Evolutionary conservation across 768 basidiomycete genomes (phyloP).

Genomic region (Mycena haematopus): DNA sequence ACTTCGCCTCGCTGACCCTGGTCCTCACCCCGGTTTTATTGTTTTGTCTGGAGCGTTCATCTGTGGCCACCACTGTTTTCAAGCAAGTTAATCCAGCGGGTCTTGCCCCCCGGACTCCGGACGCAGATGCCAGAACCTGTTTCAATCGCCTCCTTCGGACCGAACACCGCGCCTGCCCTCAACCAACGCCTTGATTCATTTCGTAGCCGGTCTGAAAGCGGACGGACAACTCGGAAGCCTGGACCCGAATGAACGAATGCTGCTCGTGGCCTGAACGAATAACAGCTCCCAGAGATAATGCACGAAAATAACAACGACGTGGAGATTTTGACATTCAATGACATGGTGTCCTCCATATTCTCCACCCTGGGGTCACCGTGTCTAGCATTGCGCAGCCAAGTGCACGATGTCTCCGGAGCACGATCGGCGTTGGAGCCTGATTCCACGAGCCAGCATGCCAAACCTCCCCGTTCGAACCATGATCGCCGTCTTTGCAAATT

Average conservation of each 20-base stretch:
- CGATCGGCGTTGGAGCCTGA: too few species aligned
- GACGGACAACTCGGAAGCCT: neutral
- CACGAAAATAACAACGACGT: slow-evolving; percentile 1
- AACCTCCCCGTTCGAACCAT: too few species aligned
- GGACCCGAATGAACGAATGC: slow-evolving; percentile 9
- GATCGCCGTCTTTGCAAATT: too few species aligned
- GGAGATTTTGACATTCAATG: neutral
- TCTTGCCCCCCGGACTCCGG: neutral
- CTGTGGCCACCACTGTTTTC: slow-evolving; percentile 1
- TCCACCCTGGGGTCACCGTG: too few species aligned
- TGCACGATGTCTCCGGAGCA: too few species aligned
- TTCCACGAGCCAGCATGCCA: too few species aligned
- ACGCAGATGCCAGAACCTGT: neutral
- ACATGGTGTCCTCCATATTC: slow-evolving; percentile 9
- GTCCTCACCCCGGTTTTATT: slow-evolving; percentile 4
- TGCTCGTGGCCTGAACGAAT: slow-evolving; percentile 2
- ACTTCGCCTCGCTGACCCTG: slow-evolving; percentile 3
- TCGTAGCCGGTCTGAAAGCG: slow-evolving; percentile 2
- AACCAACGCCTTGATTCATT: slow-evolving; percentile 7
- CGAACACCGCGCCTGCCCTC: neutral
- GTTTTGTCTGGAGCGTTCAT: neutral
- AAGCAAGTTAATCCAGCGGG: neutral
- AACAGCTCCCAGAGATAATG: neutral
- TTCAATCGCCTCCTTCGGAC: slow-evolving; percentile 4
- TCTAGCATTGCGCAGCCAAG: too few species aligned